phyloP scores from a whole-genome alignment of 306 rosid genomes.

The Inga oerstediana region DNA sequence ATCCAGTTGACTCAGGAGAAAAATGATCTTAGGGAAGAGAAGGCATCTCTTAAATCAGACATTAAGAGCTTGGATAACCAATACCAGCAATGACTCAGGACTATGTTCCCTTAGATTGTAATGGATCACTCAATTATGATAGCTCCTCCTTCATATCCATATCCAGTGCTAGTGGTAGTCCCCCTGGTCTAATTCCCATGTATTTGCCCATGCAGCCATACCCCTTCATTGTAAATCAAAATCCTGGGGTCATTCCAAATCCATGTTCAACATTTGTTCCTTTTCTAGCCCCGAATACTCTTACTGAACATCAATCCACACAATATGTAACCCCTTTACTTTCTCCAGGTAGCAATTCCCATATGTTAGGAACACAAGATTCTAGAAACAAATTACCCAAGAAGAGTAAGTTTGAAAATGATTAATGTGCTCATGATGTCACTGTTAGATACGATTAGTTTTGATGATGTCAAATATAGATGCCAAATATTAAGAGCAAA shows the following conservation, averaged over 20 bases:
- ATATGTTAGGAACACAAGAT: conserved; percentile 52
- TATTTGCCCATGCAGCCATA: conserved; percentile 65
- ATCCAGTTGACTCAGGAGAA: conserved; percentile 82
- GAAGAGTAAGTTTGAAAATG: conserved; percentile 58
- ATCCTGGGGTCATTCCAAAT: conserved; percentile 65
- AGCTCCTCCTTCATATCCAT: conserved; percentile 80
- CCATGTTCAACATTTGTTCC: conserved; percentile 76
- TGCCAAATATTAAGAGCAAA: too few relatives aligned
- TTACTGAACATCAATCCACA: conserved; percentile 67
- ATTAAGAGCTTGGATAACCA: conserved; percentile 74
- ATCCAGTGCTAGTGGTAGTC: conserved; percentile 72
- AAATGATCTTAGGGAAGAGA: conserved; percentile 96
- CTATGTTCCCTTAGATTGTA: conserved; percentile 78
- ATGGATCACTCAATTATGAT: conserved; percentile 79
- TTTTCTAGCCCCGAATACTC: conserved; percentile 58
- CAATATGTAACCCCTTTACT: conserved; percentile 50
- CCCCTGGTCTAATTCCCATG: conserved; percentile 66
- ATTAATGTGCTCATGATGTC: conserved; percentile 60
- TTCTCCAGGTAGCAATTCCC: conserved; percentile 58
- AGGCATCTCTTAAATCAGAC: conserved; percentile 79
- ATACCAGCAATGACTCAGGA: conserved; percentile 81
- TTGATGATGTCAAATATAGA: too few relatives aligned
- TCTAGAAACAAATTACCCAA: conserved; percentile 53
- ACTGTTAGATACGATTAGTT: background rate
- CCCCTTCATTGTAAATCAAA: conserved; percentile 70